Percentiles rank a stretch among this genome's conserved stretches.
Conservation (phyloP, 148 eudicot genomes). For the Vaccinium macrocarpon region DNA sequence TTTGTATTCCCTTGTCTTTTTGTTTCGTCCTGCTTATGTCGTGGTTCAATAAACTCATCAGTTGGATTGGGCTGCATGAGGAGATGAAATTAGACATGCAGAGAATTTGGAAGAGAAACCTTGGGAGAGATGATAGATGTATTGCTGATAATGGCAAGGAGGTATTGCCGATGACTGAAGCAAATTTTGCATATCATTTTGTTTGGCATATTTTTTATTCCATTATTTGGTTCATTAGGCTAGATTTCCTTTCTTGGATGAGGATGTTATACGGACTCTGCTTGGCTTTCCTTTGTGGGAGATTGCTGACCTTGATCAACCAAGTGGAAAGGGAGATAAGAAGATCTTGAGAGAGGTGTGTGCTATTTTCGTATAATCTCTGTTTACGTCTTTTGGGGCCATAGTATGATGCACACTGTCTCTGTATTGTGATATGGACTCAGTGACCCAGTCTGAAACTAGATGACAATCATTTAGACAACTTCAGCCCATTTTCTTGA, state of each 20-base stretch:
- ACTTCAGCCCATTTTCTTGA: neutral
- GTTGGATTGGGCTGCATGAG: slow-evolving; percentile 83
- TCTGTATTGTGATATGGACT: neutral
- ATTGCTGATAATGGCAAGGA: slow-evolving; percentile 95
- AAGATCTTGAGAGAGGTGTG: slow-evolving; percentile 86
- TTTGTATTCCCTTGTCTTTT: neutral
- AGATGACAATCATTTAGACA: neutral
- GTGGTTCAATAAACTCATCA: slow-evolving; percentile 28
- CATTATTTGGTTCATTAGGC: slow-evolving; percentile 47
- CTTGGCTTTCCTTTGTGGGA: slow-evolving; percentile 88
- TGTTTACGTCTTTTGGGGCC: neutral
- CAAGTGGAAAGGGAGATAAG: slow-evolving; percentile 92
- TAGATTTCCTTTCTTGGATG: slow-evolving; percentile 94
- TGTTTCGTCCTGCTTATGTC: slow-evolving; percentile 2
- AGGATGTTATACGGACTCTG: slow-evolving; percentile 75
- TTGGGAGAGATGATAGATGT: slow-evolving; percentile 98
- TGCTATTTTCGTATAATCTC: neutral
- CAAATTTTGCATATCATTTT: neutral
- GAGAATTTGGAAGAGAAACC: slow-evolving; percentile 98
- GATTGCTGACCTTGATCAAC: slow-evolving; percentile 80
- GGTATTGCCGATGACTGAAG: slow-evolving; percentile 35
- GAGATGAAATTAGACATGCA: slow-evolving; percentile 98
- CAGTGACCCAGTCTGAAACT: neutral
- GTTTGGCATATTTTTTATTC: neutral
- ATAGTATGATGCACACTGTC: neutral